A percentile compares a stretch with the other conserved stretches of the same genome.
Conservation (phyloP, 140 eudicot species). For the Oenanthe javanica region DNA sequence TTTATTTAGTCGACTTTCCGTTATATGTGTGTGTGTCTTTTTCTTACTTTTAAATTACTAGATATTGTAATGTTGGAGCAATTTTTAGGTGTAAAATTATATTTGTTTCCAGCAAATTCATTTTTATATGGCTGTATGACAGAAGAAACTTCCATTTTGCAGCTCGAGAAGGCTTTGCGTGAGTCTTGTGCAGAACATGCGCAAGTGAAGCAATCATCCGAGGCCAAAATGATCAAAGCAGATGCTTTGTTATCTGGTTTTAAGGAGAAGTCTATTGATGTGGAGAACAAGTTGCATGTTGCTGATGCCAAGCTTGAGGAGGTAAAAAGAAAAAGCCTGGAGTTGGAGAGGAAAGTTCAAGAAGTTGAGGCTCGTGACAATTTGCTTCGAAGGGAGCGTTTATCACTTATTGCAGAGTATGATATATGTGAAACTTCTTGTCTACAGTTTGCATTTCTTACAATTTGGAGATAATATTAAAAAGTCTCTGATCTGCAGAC, state of each 20-base stretch:
- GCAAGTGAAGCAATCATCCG: conserved; percentile 46
- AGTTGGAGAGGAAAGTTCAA: conserved; percentile 24
- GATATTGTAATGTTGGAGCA: not conserved
- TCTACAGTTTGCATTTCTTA: not conserved
- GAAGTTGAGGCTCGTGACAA: conserved; percentile 72
- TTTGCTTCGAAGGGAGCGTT: conserved; percentile 47
- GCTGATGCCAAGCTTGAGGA: conserved; percentile 80
- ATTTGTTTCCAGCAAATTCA: not conserved
- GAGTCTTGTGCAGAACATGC: conserved; percentile 43
- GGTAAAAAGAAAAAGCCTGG: conserved; percentile 29
- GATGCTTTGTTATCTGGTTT: conserved; percentile 44
- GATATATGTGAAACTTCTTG: conserved; percentile 9
- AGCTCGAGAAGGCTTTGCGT: conserved; percentile 83
- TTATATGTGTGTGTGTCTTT: not conserved
- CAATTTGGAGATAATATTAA: not conserved
- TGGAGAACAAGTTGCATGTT: conserved; percentile 55
- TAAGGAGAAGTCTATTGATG: conserved; percentile 51
- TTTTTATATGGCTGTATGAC: conserved; percentile 27
- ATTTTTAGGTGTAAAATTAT: not conserved
- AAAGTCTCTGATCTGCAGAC: conserved; percentile 24
- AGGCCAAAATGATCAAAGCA: conserved; percentile 49
- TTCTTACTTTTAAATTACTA: not conserved
- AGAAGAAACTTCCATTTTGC: conserved; percentile 17
- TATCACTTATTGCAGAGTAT: conserved; percentile 65
- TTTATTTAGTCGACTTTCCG: not conserved